A percentile compares a stretch with the other conserved stretches of the same genome.
phyloP scores from a whole-genome alignment of 768 basidiomycete genomes.

The Panaeolus cyanescens region DNA sequence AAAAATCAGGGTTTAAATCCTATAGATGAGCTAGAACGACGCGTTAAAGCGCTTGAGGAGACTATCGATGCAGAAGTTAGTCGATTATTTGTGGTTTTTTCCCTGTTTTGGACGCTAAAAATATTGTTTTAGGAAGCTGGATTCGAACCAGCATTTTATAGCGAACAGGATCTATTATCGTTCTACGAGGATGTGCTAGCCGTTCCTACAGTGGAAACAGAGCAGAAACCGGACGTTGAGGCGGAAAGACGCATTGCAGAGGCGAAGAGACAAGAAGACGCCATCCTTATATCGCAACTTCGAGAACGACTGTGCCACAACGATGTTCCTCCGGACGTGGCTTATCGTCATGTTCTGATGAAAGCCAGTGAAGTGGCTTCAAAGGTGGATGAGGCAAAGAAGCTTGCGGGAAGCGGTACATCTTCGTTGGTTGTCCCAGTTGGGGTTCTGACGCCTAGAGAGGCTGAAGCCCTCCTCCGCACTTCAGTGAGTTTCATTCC shows the following conservation, averaged over 20 bases:
- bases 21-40: slow-evolving; percentile 33
- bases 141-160: slow-evolving; percentile 34
- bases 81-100: not conserved
- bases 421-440: slow-evolving; percentile 35
- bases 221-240: slow-evolving; percentile 9
- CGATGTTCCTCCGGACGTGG: slow-evolving; percentile 9
- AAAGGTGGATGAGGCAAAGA: slow-evolving; percentile 31
- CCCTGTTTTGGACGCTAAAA: not conserved
- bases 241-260: slow-evolving; percentile 15
- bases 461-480: slow-evolving; percentile 59
- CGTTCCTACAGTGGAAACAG: slow-evolving; percentile 20
- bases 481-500: slow-evolving; percentile 40
- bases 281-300: slow-evolving; percentile 31
- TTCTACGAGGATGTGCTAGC: slow-evolving; percentile 49
- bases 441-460: slow-evolving; percentile 46
- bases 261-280: slow-evolving; percentile 31
- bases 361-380: slow-evolving; percentile 35
- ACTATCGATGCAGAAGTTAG: slow-evolving; percentile 36
- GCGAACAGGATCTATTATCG: slow-evolving; percentile 41
- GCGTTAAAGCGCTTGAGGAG: slow-evolving; percentile 38
- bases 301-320: slow-evolving; percentile 33
- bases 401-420: slow-evolving; percentile 13
- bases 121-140: slow-evolving; percentile 26
- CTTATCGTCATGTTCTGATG: slow-evolving; percentile 35
- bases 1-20: slow-evolving; percentile 11